Conservation (phyloP, 2,329 filamentous ascomycete species). For the Proliferodiscus dingleyae region DNA sequence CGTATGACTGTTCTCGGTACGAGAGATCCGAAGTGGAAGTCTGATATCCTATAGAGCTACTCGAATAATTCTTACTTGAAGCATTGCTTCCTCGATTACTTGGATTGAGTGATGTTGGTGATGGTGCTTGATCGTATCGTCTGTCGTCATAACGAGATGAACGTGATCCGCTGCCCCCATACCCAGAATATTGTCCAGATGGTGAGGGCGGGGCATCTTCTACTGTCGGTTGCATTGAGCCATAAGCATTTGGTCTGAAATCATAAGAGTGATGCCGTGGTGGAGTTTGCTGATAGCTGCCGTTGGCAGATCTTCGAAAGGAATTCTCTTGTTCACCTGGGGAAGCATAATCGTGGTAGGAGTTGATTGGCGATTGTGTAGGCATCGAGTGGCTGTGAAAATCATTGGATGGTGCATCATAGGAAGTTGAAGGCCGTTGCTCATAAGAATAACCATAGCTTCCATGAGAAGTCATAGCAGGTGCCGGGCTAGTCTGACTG, state of each 20-base stretch:
- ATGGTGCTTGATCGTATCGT: conserved; percentile 27
- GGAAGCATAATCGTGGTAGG: conserved; percentile 26
- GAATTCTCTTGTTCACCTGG: conserved; percentile 23
- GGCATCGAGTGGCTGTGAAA: conserved; percentile 23
- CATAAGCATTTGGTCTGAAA: conserved; percentile 34
- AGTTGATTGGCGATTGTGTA: conserved; percentile 20
- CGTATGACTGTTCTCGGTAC: conserved; percentile 22
- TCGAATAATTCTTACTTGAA: conserved; percentile 24
- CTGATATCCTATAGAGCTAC: conserved; percentile 22
- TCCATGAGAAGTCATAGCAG: conserved; percentile 15
- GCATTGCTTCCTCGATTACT: conserved; percentile 25
- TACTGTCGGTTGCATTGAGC: conserved; percentile 42
- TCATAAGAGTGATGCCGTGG: conserved; percentile 32
- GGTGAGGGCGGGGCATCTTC: conserved; percentile 37
- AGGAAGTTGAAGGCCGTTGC: conserved; percentile 14
- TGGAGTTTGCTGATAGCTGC: conserved; percentile 26
- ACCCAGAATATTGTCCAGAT: conserved; percentile 14
- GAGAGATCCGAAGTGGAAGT: conserved; percentile 23
- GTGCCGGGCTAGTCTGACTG: conserved; percentile 21
- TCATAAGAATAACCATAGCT: conserved; percentile 23
- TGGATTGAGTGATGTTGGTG: conserved; percentile 29
- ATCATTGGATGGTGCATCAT: conserved; percentile 19
- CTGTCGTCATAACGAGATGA: conserved; percentile 19
- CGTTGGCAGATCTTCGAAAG: conserved; percentile 19
- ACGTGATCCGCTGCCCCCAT: conserved; percentile 18